These are phyloP conservation scores for Quercus alba DNA, from an alignment of 306 rosid species.

Conservation along the genomic window DNA sequence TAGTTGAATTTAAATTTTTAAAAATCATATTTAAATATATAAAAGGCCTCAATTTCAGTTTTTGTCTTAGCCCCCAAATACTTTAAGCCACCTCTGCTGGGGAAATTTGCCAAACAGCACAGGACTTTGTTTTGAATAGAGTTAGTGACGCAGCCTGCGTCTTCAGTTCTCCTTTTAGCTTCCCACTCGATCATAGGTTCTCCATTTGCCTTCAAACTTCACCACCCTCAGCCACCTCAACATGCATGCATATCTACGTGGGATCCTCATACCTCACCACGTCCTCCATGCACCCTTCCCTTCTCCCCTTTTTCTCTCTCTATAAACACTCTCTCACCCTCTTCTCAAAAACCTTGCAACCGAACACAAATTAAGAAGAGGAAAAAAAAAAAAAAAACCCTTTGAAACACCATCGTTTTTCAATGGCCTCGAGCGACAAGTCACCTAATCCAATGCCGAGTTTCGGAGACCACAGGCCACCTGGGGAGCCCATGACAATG, in stretches of 20 bases:
- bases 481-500: conserved; percentile 44
- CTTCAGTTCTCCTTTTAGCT: no score
- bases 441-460: conserved; percentile 23
- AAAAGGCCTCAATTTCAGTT: no score
- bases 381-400: no score
- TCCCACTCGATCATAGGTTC: no score
- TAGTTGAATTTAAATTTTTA: no score
- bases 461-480: conserved; percentile 18
- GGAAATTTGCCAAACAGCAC: no score
- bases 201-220: conserved; percentile 18
- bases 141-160: no score
- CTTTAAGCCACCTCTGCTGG: no score
- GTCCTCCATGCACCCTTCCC: background rate
- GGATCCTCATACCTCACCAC: conserved; percentile 16
- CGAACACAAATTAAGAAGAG: background rate
- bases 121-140: no score
- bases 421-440: conserved; percentile 49
- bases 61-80: no score
- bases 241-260: conserved; percentile 34
- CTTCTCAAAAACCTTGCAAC: background rate
- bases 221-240: conserved; percentile 29
- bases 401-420: background rate
- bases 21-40: no score
- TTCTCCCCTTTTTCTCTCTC: background rate
- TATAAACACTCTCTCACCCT: background rate